Base-by-base conservation (phyloP, 1,284 basidiomycete species). In the Mycena sp. region DNA sequence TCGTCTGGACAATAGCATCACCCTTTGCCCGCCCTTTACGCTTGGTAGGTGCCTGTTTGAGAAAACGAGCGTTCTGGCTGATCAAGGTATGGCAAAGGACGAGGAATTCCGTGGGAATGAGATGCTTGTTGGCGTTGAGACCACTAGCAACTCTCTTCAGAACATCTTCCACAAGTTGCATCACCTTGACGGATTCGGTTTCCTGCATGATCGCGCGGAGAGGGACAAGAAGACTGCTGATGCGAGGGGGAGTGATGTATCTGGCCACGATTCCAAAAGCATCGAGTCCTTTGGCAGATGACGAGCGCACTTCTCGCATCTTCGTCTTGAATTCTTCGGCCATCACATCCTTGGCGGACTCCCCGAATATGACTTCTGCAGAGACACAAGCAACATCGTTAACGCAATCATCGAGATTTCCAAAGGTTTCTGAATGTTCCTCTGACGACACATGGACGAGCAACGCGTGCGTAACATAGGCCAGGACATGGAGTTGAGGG, bases 321-420 rank as follows among this genome's bases (percentile, higher is more conserved):
- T 95, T 98, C 17, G 95, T 97, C 81, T 92, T 95, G 87, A 96
- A 98, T 26, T 92, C 96, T 69, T 97, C 95, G 3, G 91, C 85
- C 53, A 91, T 88, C 0, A 94, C 91, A 72, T 99, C 95, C 74
- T 95, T 94, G 11, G 93, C 94, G 0, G 95, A 96, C 72, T 95
- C 90, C 16, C 97, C 97, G 73, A 99, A 99, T 56, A 99, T 86
- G 60, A 99, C 97, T 72, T 99, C 97, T 1, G 93, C 89, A 2
- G 95, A 90, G 35, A 98, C 81, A 71, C 93, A 87, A 0, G 92
- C 90, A 1, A 94, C 82, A 68, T 94, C 91, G 37, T 85, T 84
- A 46, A 96, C 90, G 64, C 92, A 91, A 19, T 85, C 84, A 70
- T 98, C 95, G 0, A 98, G 83, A 43, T 83, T 84, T 49, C 79